Evolutionary conservation across 106 monocot species (phyloP).

Genomic region (Allium fistulosum): DNA sequence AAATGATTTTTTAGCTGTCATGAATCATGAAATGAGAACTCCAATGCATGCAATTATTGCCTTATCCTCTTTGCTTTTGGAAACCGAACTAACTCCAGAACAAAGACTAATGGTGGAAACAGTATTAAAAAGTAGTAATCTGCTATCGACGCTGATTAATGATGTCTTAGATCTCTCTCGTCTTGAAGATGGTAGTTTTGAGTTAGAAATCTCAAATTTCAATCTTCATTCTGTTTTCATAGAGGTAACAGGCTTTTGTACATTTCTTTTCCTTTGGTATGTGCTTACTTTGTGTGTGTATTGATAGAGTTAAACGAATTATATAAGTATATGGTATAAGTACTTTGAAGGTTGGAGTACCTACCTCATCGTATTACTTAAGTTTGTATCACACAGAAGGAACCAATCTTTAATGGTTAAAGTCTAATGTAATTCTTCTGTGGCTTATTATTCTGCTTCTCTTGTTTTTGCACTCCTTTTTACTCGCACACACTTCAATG

Average conservation of each 20-base stretch:
- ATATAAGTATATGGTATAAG: neutral
- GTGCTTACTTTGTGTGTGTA: too few relatives aligned
- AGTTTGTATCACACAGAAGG: too few relatives aligned
- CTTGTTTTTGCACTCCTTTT: too few relatives aligned
- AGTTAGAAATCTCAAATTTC: slow-evolving; percentile 54
- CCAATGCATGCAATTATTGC: slow-evolving; percentile 80
- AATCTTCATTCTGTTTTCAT: slow-evolving; percentile 79
- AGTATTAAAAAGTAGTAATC: slow-evolving; percentile 75
- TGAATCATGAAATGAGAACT: slow-evolving; percentile 97
- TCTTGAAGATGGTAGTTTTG: slow-evolving; percentile 84
- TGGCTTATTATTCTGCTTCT: too few relatives aligned
- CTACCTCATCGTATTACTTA: too few relatives aligned
- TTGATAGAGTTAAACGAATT: too few relatives aligned
- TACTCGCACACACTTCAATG: too few relatives aligned
- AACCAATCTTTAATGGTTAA: too few relatives aligned
- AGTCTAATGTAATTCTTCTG: too few relatives aligned
- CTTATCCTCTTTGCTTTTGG: slow-evolving; percentile 72
- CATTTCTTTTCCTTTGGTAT: slow-evolving; percentile 7
- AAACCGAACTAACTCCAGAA: slow-evolving; percentile 78
- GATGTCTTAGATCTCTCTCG: slow-evolving; percentile 89
- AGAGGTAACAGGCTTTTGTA: slow-evolving; percentile 41
- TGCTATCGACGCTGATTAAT: slow-evolving; percentile 76
- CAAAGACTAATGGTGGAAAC: slow-evolving; percentile 88
- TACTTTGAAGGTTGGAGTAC: neutral
- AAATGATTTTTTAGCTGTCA: slow-evolving; percentile 93